Evolutionary conservation across 306 rosid species (phyloP), one percentile per base, ranked within the genome.

Genomic region (Glycyrrhiza uralensis): DNA sequence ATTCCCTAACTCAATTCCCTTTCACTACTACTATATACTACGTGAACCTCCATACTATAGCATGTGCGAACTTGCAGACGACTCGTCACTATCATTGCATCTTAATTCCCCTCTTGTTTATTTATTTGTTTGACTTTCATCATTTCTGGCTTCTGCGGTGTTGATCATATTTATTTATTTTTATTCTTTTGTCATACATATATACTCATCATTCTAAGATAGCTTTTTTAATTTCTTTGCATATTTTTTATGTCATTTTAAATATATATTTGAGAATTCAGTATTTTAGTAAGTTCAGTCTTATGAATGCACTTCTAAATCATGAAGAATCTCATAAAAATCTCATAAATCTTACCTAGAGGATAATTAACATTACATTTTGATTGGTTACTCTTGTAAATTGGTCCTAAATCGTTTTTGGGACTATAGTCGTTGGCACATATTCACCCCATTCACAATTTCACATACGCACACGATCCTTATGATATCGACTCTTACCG

Each of bases 1-100:
- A n/a, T n/a, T n/a, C n/a, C n/a, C n/a, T n/a, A n/a, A n/a, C n/a
- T n/a, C n/a, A n/a, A n/a, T n/a, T n/a, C n/a, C n/a, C n/a, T n/a
- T n/a, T n/a, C n/a, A n/a, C n/a, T n/a, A n/a, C n/a, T n/a, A n/a
- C 57, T 49, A 22, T 26, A 7, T 12, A 18, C 39, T 62, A 0
- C 74, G 80, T 54, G 69, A 87, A 49, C 80, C 82, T 70, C 57
- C 57, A 44, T 58, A 72, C 24, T 75, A 69, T 81, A n/a, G n/a
- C 69, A 50, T 66, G 33, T 47, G 62, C 33, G 47, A n/a, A n/a
- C n/a, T n/a, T n/a, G n/a, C n/a, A n/a, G 72, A 76, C 77, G 69
- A 69, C 76, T 33, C 63, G 60, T 71, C 82, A 9, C 64, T 81
- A 3, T 84, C 83, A 68, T 54, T 26, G 58, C 51, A 52, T 46